These are phyloP conservation scores for Pseudohyphozyma bogoriensis DNA, from an alignment of 768 basidiomycete genomes.

Conservation along the genomic window DNA sequence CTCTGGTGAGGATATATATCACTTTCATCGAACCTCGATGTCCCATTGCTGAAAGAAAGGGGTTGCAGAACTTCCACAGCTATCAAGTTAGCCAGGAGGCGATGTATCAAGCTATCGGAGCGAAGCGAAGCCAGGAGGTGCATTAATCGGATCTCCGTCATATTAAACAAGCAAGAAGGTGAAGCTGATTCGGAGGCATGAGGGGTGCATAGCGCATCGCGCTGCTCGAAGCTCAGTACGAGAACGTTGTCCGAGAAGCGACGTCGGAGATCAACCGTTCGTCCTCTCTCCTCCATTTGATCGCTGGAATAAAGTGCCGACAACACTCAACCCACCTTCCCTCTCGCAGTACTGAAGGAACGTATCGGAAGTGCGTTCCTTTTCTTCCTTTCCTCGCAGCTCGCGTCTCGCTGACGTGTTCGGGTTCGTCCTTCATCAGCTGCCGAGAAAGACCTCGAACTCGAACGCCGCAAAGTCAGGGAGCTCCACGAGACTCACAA, in stretches of 20 bases:
- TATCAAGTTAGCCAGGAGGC: conserved; percentile 25
- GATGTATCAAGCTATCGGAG: conserved; percentile 20
- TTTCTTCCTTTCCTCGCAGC: too few species aligned
- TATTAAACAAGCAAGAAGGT: neutral
- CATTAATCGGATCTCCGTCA: neutral
- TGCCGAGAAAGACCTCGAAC: conserved; percentile 25
- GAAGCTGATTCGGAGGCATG: neutral
- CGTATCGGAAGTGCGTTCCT: neutral
- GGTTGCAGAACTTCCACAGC: conserved; percentile 15
- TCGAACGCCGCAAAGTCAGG: conserved; percentile 24
- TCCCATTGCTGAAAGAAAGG: neutral
- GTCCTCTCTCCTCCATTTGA: neutral
- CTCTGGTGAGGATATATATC: conserved; percentile 1
- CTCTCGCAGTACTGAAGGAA: conserved; percentile 5
- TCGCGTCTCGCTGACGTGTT: neutral
- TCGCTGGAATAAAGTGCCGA: neutral
- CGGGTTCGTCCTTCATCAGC: neutral
- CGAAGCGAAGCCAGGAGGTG: conserved; percentile 26
- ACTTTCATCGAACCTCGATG: neutral
- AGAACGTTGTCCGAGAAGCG: conserved; percentile 15
- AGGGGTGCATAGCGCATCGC: conserved; percentile 13
- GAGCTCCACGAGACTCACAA: conserved; percentile 32
- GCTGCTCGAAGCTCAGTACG: conserved; percentile 23
- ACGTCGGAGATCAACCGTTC: conserved; percentile 13
- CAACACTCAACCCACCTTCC: neutral